phyloP scores from a whole-genome alignment of 2,329 filamentous ascomycete species.

The Clonostachys rhizophaga region DNA sequence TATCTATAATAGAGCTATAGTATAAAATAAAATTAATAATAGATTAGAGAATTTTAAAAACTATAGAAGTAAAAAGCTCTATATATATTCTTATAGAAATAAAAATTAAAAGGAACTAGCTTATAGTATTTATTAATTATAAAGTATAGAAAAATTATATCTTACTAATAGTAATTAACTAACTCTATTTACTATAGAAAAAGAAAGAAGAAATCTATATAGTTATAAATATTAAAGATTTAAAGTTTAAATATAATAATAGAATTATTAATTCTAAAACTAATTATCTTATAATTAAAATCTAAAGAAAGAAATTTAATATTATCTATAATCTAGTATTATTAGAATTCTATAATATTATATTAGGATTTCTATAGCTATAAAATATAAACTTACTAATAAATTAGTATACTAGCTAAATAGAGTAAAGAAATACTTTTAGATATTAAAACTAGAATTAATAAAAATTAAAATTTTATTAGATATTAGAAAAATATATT shows the following conservation, averaged over 20 bases:
- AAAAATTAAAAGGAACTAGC: background rate
- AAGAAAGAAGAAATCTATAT: background rate
- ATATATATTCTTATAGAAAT: background rate
- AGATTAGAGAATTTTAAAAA: background rate
- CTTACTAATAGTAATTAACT: background rate
- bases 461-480: background rate
- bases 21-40: background rate
- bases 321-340: background rate
- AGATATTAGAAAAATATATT: background rate
- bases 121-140: background rate
- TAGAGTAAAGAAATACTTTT: background rate
- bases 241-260: background rate
- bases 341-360: background rate
- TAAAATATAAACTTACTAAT: background rate
- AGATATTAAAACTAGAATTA: background rate
- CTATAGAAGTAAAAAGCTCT: background rate
- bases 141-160: background rate
- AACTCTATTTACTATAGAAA: background rate
- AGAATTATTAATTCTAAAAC: background rate
- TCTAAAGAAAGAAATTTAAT: background rate
- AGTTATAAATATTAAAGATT: background rate
- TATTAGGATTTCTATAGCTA: background rate
- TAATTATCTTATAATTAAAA: background rate
- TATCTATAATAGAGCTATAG: background rate
- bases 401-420: background rate